These are phyloP conservation scores for Yamadazyma laniorum DNA, from an alignment of 805 yeast genomes.

Conservation along the genomic window DNA sequence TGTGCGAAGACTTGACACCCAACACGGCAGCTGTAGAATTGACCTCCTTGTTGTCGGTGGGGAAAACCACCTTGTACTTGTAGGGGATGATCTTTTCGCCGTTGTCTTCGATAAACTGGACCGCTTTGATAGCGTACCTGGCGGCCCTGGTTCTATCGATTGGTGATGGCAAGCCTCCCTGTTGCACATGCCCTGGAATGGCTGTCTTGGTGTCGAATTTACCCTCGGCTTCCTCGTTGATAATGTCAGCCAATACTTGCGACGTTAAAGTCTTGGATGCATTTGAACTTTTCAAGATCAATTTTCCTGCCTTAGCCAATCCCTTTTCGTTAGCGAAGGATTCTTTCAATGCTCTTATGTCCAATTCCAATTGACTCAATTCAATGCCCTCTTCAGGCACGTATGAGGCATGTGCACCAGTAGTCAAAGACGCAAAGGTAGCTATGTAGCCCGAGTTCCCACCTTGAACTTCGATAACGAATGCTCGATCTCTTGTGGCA, in stretches of 20 bases:
- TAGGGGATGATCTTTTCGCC: slow-evolving; percentile 19
- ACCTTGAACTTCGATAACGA: slow-evolving; percentile 97
- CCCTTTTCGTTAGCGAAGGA: slow-evolving; percentile 75
- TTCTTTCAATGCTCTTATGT: slow-evolving; percentile 65
- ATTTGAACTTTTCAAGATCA: slow-evolving; percentile 77
- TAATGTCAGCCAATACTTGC: slow-evolving; percentile 76
- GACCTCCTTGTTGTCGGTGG: slow-evolving; percentile 31
- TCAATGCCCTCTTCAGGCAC: slow-evolving; percentile 83
- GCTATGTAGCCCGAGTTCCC: slow-evolving; percentile 96
- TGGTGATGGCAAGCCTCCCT: slow-evolving; percentile 93
- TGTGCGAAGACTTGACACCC: slow-evolving; percentile 77
- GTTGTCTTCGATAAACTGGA: slow-evolving; percentile 75
- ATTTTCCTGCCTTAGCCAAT: slow-evolving; percentile 78
- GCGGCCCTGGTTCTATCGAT: slow-evolving; percentile 90
- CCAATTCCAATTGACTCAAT: slow-evolving; percentile 68
- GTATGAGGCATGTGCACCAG: slow-evolving; percentile 90
- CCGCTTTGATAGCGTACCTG: slow-evolving; percentile 85
- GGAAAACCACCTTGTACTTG: slow-evolving; percentile 31
- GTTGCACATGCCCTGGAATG: slow-evolving; percentile 97
- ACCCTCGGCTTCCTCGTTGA: slow-evolving; percentile 73
- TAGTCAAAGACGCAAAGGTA: slow-evolving; percentile 74
- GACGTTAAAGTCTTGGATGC: slow-evolving; percentile 84
- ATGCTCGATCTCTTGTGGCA: slow-evolving; percentile 88
- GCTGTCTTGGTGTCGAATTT: slow-evolving; percentile 91
- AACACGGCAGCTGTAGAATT: slow-evolving; percentile 69